These are phyloP conservation scores for Brettanomyces nanus DNA, from an alignment of 805 yeast species.

Conservation along the genomic window DNA sequence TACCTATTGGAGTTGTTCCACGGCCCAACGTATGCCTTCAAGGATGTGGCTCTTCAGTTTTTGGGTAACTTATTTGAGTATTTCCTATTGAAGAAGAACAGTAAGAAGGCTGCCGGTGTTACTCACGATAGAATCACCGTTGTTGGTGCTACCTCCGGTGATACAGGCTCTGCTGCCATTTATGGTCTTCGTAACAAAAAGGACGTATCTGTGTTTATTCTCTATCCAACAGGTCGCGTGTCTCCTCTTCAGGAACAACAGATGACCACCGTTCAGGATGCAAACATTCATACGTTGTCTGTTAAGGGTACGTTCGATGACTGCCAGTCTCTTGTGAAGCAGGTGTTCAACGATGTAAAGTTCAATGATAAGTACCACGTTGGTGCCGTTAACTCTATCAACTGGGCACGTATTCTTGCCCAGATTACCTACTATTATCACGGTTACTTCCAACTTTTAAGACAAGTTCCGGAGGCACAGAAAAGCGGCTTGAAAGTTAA, in stretches of 20 bases:
- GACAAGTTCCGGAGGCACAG: conserved; percentile 24
- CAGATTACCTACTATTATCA: conserved; percentile 96
- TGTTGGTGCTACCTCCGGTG: conserved; percentile 99
- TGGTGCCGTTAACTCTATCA: conserved; percentile 97
- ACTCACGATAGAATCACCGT: conserved; percentile 81
- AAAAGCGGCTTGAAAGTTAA: conserved; percentile 43
- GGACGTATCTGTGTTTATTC: conserved; percentile 94
- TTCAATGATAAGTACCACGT: conserved; percentile 87
- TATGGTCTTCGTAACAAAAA: conserved; percentile 95
- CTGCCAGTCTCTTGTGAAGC: conserved; percentile 94
- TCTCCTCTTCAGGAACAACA: conserved; percentile 98
- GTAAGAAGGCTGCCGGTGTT: conserved; percentile 33
- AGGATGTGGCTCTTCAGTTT: conserved; percentile 96
- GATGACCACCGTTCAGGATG: conserved; percentile 93
- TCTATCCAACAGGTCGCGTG: conserved; percentile 95
- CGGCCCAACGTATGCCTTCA: conserved; percentile 98
- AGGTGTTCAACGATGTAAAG: conserved; percentile 79
- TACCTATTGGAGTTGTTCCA: conserved; percentile 90
- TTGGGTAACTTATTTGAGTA: conserved; percentile 95
- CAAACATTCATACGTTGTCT: conserved; percentile 89
- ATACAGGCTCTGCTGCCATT: conserved; percentile 98
- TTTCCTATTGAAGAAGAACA: conserved; percentile 73
- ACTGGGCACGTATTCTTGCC: conserved; percentile 98
- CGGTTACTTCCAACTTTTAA: conserved; percentile 70
- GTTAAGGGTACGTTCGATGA: conserved; percentile 97